These are phyloP conservation scores for Penicillium ochrochloron DNA, from an alignment of 495 filamentous ascomycete genomes.

Conservation along the genomic window DNA sequence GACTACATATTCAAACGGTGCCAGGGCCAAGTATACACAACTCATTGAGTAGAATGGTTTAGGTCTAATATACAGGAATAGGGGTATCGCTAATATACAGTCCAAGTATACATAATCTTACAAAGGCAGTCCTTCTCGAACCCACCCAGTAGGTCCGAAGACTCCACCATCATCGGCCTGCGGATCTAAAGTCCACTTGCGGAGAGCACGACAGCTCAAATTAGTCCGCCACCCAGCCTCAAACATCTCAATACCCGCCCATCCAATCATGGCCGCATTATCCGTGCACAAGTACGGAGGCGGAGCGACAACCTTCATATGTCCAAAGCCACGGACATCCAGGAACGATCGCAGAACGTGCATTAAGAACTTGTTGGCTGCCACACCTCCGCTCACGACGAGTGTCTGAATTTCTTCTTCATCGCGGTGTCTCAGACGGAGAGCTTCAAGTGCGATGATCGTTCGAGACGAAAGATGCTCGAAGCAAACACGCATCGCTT, in stretches of 20 bases:
- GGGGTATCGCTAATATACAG: conserved; percentile 34
- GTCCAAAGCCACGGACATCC: conserved; percentile 61
- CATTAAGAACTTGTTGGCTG: conserved; percentile 77
- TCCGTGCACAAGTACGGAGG: conserved; percentile 82
- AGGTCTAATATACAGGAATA: conserved; percentile 12
- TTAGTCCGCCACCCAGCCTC: conserved; percentile 72
- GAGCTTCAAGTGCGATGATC: conserved; percentile 63
- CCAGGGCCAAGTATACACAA: neutral
- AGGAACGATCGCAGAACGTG: conserved; percentile 66
- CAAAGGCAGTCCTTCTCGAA: conserved; percentile 14
- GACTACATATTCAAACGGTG: neutral
- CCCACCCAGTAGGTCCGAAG: conserved; percentile 50
- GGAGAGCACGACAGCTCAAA: conserved; percentile 60
- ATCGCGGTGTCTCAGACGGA: conserved; percentile 30
- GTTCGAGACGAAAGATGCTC: conserved; percentile 82
- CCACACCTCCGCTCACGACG: conserved; percentile 89
- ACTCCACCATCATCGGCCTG: conserved; percentile 56
- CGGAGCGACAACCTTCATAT: conserved; percentile 71
- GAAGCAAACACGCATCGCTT: conserved; percentile 78
- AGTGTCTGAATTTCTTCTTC: conserved; percentile 58
- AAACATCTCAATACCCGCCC: conserved; percentile 92
- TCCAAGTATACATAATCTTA: conserved; percentile 13
- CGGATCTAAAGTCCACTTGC: conserved; percentile 81
- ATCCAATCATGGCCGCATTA: conserved; percentile 98
- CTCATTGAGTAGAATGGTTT: conserved; percentile 12